Percentiles rank a stretch among this genome's conserved stretches.
Evolutionary conservation across 2,329 filamentous ascomycete species (phyloP).

Genomic region (Curvularia eragrostidis): DNA sequence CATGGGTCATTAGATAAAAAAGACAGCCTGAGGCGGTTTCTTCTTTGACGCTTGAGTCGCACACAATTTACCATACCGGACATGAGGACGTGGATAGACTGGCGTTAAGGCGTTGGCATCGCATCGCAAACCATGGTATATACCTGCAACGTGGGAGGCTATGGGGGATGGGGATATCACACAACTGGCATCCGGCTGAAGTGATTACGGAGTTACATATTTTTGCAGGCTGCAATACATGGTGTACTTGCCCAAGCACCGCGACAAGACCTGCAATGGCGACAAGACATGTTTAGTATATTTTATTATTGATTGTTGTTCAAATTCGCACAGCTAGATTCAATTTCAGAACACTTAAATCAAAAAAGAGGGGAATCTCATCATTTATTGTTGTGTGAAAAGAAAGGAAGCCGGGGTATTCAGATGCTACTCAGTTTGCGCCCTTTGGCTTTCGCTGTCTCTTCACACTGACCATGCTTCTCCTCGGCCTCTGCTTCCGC

Average conservation of each 20-base stretch:
- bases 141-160: not conserved
- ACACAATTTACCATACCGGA: not conserved
- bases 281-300: not conserved
- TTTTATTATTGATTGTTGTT: not conserved
- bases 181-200: not conserved
- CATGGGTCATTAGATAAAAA: constrained; percentile 13
- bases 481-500: constrained; percentile 65
- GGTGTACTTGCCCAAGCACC: not conserved
- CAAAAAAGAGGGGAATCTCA: no score
- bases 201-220: not conserved
- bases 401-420: no score
- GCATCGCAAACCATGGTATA: constrained; percentile 4
- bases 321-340: not conserved
- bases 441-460: constrained; percentile 36
- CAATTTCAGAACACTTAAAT: not conserved
- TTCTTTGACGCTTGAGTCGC: not conserved
- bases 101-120: constrained; percentile 7
- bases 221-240: not conserved
- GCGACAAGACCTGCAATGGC: not conserved
- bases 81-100: not conserved
- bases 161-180: not conserved
- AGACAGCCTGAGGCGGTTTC: not conserved
- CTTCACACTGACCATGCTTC: constrained; percentile 68
- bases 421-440: not conserved
- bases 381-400: not conserved